Base-by-base conservation (phyloP, 2,329 filamentous ascomycete species). In the Calonectria honghensis region DNA sequence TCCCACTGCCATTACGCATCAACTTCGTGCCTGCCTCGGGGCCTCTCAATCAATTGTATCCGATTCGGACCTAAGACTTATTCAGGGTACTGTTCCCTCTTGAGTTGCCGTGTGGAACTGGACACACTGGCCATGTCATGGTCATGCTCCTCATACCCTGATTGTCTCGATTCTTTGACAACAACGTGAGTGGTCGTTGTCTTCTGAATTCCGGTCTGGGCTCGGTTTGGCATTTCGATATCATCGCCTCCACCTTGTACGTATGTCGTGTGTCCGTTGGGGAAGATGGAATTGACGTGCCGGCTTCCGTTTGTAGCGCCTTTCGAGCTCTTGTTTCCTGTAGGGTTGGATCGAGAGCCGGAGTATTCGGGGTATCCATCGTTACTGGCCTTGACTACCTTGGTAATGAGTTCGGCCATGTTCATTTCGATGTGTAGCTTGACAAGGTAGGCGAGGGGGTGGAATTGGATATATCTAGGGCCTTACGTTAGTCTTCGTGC, bases 341-440 rank as follows among this genome's bases (percentile, higher is more conserved):
- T 77, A 3, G 65, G 68, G 4, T 68, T 61, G 6, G 80, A 81
- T n/a, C 73, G 77, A 10, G 75, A 79, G 2, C 75, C 75, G 3
- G 79, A 80, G 59, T 80, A 81, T 39, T 81, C 76, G 41, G 72
- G 71, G 35, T 79, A 77, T 2, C 79, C 78, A 6, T 68, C 72
- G 51, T 81, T 81, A 51, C 76, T 79, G 32, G 79, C 79, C 29
- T 77, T 80, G 24, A 81, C 78, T 0, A 87, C 81, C 45, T 85
- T 86, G 41, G 80, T 86, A 78, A 90, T 90, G 52, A 90, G 86
- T 51, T 88, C 87, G 67, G 89, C 88, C 88, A 90, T 89, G 52
- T 86, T 87, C 85, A 90, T 86, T 77, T 90, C 88, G 76, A 90
- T 90, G 74, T 90, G 87, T 20, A 90, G 85, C 70, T 90, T 90